These are phyloP conservation scores for Mercurialis annua DNA, from an alignment of 345 rosid species.

Conservation along the genomic window DNA sequence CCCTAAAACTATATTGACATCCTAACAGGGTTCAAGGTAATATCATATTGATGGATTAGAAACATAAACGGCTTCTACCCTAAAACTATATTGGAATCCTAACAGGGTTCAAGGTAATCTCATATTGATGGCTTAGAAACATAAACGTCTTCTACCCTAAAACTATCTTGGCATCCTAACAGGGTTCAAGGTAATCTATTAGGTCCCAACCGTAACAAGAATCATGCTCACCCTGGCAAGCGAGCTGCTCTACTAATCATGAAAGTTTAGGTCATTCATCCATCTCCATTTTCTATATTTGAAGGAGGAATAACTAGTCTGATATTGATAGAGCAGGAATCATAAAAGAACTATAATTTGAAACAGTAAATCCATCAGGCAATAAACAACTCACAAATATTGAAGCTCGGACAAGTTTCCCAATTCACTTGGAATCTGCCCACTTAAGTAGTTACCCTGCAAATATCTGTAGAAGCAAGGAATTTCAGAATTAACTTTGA, in stretches of 20 bases:
- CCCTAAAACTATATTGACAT: background rate
- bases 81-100: background rate
- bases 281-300: background rate
- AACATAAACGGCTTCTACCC: background rate
- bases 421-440: conserved; percentile 67
- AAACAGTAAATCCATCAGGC: conserved; percentile 2
- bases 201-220: background rate
- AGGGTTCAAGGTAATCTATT: background rate
- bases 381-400: conserved; percentile 53
- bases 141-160: background rate
- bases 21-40: background rate
- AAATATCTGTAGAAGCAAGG: conserved; percentile 52
- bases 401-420: conserved; percentile 68
- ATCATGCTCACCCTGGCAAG: background rate
- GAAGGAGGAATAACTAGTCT: background rate
- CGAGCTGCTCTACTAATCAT: background rate
- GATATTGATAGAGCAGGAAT: background rate
- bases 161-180: too few species aligned
- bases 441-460: conserved; percentile 89
- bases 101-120: background rate
- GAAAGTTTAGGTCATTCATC: background rate
- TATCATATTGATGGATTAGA: too few species aligned
- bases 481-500: conserved; percentile 4
- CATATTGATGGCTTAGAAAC: too few species aligned
- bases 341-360: background rate